Base-by-base conservation (phyloP, 495 filamentous ascomycete species). In the Amorphotheca resinae region DNA sequence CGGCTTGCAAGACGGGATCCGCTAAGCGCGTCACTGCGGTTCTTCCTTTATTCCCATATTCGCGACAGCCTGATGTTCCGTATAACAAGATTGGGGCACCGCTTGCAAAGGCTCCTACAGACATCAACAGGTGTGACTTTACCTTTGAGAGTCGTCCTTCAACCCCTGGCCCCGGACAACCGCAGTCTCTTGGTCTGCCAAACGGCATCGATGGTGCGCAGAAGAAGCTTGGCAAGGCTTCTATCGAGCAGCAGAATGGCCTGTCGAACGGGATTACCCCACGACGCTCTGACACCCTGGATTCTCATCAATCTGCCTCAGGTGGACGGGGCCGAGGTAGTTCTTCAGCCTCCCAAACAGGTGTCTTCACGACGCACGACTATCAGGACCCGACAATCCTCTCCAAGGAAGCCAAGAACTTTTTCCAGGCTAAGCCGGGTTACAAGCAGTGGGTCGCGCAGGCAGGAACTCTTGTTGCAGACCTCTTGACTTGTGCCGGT, bases 391-490 rank as follows among this genome's bases (percentile, higher is more conserved):
- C 64, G 8, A 68, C 66, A 22, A 60, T 68, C 33, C 48, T 66
- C n/a, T 64, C 59, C n/a, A 65, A 53, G 31, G 54, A 58, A 16
- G 58, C 64, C 15, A 74, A 69, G 52, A 64, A 56, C 38, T 45
- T 69, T 30, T 94, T 95, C 64, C 66, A 82, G 49, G 80, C 86
- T 0, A 84, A 86, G 50, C 84, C 87, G 1, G 91, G 91, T 12
- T 98, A 96, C 59, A 93, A 88, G 63, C 85, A 93, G 67, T 96
- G 93, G 91, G 87, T 98, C 50, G 91, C 91, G 18, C 91, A 95
- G 64, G 89, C 91, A 34, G 91, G 91, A 38, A 96, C 91, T 14
- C 70, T 98, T 49, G 83, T 98, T 16, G 91, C 91, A 17, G 87
- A 95, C 59, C 74, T 98, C 39, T 65, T 98, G 44, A 95, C 87